phyloP scores from a whole-genome alignment of 2,329 filamentous ascomycete species.

The Apiospora saccharicola region DNA sequence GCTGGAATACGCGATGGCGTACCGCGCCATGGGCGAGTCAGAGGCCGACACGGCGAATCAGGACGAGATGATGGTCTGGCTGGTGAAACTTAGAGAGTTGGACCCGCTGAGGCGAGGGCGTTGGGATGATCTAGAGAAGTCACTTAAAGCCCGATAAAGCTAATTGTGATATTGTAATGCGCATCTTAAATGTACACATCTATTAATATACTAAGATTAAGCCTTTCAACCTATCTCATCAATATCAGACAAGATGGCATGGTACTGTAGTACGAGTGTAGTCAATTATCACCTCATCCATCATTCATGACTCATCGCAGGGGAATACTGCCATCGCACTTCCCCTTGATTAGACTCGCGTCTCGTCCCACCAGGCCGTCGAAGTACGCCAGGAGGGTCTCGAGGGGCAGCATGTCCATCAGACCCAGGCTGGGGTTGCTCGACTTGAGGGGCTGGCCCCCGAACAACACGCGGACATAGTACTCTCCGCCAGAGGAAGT shows the following conservation, averaged over 20 bases:
- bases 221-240: neutral
- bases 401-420: conserved; percentile 75
- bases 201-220: conserved; percentile 22
- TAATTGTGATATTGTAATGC: neutral
- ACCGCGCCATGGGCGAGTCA: conserved; percentile 61
- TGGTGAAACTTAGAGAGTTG: conserved; percentile 70
- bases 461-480: conserved; percentile 74
- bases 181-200: neutral
- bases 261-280: neutral
- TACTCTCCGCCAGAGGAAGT: conserved; percentile 39
- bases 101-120: conserved; percentile 78
- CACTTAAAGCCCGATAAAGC: conserved; percentile 27
- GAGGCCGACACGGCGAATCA: conserved; percentile 37
- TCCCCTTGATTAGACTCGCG: conserved; percentile 52
- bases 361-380: conserved; percentile 71
- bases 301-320: conserved; percentile 19
- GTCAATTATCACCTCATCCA: neutral
- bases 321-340: conserved; percentile 38
- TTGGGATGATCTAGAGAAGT: conserved; percentile 73
- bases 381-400: conserved; percentile 72
- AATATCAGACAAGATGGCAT: neutral
- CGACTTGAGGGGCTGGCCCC: conserved; percentile 70
- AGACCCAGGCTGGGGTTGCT: conserved; percentile 72
- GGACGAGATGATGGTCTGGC: conserved; percentile 62
- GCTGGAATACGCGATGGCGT: conserved; percentile 72